Base-by-base conservation (phyloP, 768 basidiomycete species). In the Mycena capillaripes region DNA sequence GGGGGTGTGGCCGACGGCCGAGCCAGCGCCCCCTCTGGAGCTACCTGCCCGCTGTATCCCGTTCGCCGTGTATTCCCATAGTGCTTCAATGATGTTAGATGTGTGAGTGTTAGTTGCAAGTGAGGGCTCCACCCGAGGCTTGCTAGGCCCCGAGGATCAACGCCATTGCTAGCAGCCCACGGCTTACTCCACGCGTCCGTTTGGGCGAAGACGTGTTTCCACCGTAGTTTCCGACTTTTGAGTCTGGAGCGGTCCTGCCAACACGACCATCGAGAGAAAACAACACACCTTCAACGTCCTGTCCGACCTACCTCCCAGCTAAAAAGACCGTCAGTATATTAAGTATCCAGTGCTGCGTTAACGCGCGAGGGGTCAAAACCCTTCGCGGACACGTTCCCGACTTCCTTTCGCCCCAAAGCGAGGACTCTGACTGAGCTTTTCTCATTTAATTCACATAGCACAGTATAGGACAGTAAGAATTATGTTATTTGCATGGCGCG, bases 311-410 rank as follows among this genome's bases (percentile, higher is more conserved):
- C 58, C 36, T 61, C 59, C 16, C 38, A 36, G 14, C n/a, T 38
- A n/a, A 61, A 14, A 61, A 61, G 59, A 61, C 42, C 59, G 59
- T 61, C 40, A 61, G 36, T 61, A 61, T 42, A 61, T 61, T 56
- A 10, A 32, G 58, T 25, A 59, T 6, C 12, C 32, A 34, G n/a
- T 16, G 58, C 10, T 59, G 58, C 19, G 55, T 56, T 38, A 11
- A 59, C n/a, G n/a, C n/a, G n/a, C n/a, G n/a, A n/a, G n/a, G n/a
- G n/a, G n/a, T n/a, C n/a, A n/a, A n/a, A n/a, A n/a, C n/a, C n/a
- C n/a, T n/a, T n/a, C n/a, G n/a, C n/a, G n/a, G n/a, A n/a, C n/a
- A n/a, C n/a, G n/a, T n/a, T n/a, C n/a, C n/a, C n/a, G n/a, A n/a
- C n/a, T n/a, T n/a, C n/a, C n/a, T n/a, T n/a, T n/a, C n/a, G 58